Evolutionary conservation across 768 basidiomycete species (phyloP).

Genomic region (Baorangia bicolor): DNA sequence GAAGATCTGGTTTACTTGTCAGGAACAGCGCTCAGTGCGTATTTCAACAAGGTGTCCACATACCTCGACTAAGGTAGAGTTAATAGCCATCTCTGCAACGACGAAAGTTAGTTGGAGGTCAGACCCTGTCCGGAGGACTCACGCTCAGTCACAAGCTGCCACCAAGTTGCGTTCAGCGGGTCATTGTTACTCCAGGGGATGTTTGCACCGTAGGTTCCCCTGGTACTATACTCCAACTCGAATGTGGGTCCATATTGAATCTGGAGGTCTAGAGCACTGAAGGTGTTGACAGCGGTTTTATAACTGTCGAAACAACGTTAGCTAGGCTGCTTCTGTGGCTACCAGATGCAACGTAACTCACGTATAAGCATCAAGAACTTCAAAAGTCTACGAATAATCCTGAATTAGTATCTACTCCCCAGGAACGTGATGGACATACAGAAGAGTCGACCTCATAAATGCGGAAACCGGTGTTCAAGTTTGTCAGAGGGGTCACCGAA

Average conservation of each 20-base stretch:
- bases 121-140: conserved; percentile 18
- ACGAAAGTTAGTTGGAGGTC: not conserved
- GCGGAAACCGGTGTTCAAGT: conserved; percentile 72
- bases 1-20: conserved; percentile 48
- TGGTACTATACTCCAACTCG: conserved; percentile 63
- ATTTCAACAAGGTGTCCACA: conserved; percentile 17
- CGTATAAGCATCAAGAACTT: conserved; percentile 78
- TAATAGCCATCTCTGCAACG: conserved; percentile 52
- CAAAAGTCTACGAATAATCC: conserved; percentile 57
- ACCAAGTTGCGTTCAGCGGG: conserved; percentile 80
- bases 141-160: conserved; percentile 79
- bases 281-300: conserved; percentile 60
- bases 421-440: conserved; percentile 37
- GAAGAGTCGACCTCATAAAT: conserved; percentile 49
- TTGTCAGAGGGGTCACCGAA: conserved; percentile 66
- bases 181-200: conserved; percentile 59
- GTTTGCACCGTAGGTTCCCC: conserved; percentile 59
- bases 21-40: not conserved
- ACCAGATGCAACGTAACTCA: conserved; percentile 33
- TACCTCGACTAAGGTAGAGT: conserved; percentile 59
- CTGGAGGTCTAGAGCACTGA: conserved; percentile 57
- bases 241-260: conserved; percentile 58
- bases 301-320: conserved; percentile 43
- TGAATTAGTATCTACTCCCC: not conserved
- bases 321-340: not conserved